Conservation (phyloP, 1,284 basidiomycete genomes). For the Amylostereum areolatum region DNA sequence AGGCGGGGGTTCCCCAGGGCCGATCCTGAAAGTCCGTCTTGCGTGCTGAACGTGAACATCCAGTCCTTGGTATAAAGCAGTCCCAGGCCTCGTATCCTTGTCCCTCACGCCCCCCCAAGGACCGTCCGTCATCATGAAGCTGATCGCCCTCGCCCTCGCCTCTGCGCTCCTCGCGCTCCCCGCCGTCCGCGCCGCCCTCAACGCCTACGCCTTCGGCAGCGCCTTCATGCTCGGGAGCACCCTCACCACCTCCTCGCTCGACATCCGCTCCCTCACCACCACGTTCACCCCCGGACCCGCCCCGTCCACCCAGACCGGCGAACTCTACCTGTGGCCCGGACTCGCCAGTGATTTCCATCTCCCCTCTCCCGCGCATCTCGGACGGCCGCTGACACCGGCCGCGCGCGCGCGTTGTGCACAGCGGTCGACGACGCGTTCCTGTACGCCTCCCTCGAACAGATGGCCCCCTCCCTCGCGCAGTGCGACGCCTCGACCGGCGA, state of each 20-base stretch:
- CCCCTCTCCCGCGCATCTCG: not conserved
- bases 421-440: not conserved
- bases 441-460: not conserved
- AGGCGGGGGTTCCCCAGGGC: too few species aligned
- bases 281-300: not conserved
- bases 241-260: not conserved
- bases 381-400: not conserved
- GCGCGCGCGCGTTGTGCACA: not conserved
- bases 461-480: not conserved
- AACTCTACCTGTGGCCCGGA: constrained; percentile 2
- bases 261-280: not conserved
- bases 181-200: not conserved
- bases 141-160: not conserved
- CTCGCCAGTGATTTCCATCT: not conserved
- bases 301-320: not conserved
- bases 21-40: too few species aligned
- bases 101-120: too few species aligned
- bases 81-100: too few species aligned
- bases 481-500: not conserved
- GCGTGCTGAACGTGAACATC: too few species aligned
- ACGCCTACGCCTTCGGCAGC: not conserved
- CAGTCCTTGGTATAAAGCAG: too few species aligned
- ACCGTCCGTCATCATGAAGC: too few species aligned
- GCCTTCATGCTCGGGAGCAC: not conserved
- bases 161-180: not conserved